Evolutionary conservation across 2,329 filamentous ascomycete genomes (phyloP), one percentile per base, ranked within the genome.

Genomic region (Ophiostoma himal-ulmi): DNA sequence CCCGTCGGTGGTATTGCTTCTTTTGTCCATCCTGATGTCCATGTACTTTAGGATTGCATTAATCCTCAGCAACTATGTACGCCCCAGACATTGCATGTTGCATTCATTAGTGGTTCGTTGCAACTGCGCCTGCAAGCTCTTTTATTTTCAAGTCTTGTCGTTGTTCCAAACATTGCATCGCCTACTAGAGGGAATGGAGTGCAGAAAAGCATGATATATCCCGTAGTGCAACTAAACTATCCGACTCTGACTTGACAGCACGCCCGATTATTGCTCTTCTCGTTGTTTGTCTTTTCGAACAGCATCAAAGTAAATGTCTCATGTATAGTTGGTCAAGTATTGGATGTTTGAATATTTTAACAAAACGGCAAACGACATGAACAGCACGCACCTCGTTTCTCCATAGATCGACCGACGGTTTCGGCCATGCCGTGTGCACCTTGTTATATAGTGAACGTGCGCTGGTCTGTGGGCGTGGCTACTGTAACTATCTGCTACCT

Each of bases 381-480:
- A 6, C n/a, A 22, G 52, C 52, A 54, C 52, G 5, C 14, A 57
- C 10, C 30, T 64, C 60, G 60, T 2, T 39, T 64, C 60, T 37
- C 60, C 60, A 64, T 64, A 64, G 60, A 64, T 64, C 60, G 60
- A 64, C 60, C 14, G 26, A 64, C 60, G 60, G 17, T n/a, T 39
- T 34, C 60, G 60, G 60, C 60, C 60, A 64, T n/a, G 30, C 60
- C 60, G 60, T 64, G 60, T 64, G 60, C 60, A 37, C 34, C 20
- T 36, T n/a, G 37, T n/a, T 20, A 2, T 64, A n/a, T 34, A 30
- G 5, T n/a, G 17, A 11, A 1, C 26, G 20, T 54, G 7, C 48
- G 10, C 20, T 54, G 48, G 48, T 44, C 41, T 44, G 41, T 44
- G 41, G 41, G 41, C 41, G 7, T 44, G 41, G 41, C 41, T 44